phyloP scores from a whole-genome alignment of 306 rosid genomes.

The Vigna mungo region DNA sequence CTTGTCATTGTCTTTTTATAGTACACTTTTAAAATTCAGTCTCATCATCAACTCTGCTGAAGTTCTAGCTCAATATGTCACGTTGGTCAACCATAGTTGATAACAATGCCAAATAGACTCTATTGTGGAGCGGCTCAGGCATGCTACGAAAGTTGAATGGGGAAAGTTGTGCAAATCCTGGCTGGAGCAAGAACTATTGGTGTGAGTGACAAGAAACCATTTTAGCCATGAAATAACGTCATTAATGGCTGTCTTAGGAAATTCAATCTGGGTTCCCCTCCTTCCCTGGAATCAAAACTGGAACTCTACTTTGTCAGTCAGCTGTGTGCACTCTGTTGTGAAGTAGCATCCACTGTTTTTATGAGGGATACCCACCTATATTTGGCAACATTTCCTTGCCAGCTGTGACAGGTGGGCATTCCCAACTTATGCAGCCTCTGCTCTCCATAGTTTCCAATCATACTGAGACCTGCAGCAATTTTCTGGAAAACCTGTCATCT shows the following conservation, averaged over 20 bases:
- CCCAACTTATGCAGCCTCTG: not conserved
- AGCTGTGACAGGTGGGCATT: not conserved
- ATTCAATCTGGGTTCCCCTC: not conserved
- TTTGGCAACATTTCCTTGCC: not conserved
- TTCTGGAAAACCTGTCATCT: not conserved
- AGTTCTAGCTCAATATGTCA: not conserved
- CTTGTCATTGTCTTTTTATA: conserved; percentile 4
- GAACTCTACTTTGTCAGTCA: not conserved
- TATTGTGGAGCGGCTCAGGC: not conserved
- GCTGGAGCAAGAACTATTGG: not conserved
- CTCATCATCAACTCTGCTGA: not conserved
- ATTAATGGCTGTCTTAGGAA: not conserved
- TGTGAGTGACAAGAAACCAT: not conserved
- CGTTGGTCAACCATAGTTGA: not conserved
- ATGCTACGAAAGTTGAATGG: not conserved
- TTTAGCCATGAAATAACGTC: not conserved
- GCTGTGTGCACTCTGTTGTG: not conserved
- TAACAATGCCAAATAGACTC: not conserved
- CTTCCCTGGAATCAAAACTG: not conserved
- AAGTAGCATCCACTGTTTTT: not conserved
- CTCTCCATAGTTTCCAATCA: not conserved
- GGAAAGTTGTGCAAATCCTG: not conserved
- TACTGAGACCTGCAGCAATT: not conserved
- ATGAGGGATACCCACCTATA: not conserved
- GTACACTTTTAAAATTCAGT: not conserved